Percentiles rank a stretch among this genome's conserved stretches.
Conservation (phyloP, 768 basidiomycete genomes). For the Suillus discolor region DNA sequence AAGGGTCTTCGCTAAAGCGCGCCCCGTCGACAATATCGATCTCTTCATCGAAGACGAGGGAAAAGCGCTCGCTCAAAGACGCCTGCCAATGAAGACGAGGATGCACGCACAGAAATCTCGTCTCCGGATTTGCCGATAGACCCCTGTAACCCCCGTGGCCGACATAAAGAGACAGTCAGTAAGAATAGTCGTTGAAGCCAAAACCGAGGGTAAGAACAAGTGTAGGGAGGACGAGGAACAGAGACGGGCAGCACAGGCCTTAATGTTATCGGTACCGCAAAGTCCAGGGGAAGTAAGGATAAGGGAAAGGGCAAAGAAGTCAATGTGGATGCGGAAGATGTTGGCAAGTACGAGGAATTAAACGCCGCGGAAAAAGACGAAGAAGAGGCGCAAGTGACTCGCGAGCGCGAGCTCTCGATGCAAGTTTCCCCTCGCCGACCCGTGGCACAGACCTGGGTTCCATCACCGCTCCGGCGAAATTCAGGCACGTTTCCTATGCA, state of each 20-base stretch:
- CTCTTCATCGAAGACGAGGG: constrained; percentile 5
- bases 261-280: constrained; percentile 47
- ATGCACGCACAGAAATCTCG: constrained; percentile 18
- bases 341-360: constrained; percentile 7
- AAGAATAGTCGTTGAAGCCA: not conserved
- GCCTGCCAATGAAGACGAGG: constrained; percentile 18
- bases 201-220: not conserved
- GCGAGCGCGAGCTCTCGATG: constrained; percentile 44
- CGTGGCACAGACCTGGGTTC: constrained; percentile 37
- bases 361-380: constrained; percentile 3
- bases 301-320: constrained; percentile 30
- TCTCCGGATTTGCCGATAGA: constrained; percentile 35
- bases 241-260: constrained; percentile 15
- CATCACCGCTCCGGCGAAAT: constrained; percentile 40
- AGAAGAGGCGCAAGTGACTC: constrained; percentile 22
- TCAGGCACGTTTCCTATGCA: constrained; percentile 28
- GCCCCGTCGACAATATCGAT: constrained; percentile 3
- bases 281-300: constrained; percentile 46
- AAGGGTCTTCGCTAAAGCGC: not conserved
- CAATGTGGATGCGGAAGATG: constrained; percentile 24
- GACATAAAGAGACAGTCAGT: constrained; percentile 24
- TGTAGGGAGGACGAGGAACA: constrained; percentile 13
- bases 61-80: constrained; percentile 12
- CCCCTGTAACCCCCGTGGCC: constrained; percentile 35
- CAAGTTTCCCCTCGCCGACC: constrained; percentile 61